These are phyloP conservation scores for Cunninghamia lanceolata DNA, from an alignment of 75 land plant genomes.

Conservation along the genomic window DNA sequence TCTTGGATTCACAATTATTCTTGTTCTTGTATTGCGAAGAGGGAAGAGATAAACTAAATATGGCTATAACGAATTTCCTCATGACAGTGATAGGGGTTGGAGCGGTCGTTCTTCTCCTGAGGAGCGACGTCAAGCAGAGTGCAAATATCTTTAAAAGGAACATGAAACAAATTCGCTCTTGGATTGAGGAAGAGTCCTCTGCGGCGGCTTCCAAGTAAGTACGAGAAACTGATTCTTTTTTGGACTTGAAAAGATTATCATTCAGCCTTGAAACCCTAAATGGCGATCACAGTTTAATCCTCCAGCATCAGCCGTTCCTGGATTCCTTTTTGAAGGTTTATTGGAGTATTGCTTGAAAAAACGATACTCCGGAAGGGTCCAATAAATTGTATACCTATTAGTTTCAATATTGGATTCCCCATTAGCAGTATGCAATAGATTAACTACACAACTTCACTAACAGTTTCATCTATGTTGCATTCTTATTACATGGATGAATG, in stretches of 20 bases:
- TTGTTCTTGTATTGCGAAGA: not conserved
- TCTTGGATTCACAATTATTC: no score
- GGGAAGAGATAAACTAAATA: constrained; percentile 13
- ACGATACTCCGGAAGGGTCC: no score
- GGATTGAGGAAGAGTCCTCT: constrained; percentile 85
- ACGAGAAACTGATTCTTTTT: not conserved
- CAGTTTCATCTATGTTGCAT: not conserved
- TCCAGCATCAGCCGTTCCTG: not conserved
- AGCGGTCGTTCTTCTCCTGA: constrained; percentile 62
- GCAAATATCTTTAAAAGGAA: constrained; percentile 72
- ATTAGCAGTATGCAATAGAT: not conserved
- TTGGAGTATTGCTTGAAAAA: no score
- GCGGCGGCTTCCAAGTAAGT: constrained; percentile 66
- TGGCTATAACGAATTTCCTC: constrained; percentile 85
- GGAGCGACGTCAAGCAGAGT: constrained; percentile 78
- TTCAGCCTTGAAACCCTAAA: no score
- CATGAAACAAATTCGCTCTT: constrained; percentile 71
- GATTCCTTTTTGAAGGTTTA: not conserved
- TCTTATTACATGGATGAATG: no score
- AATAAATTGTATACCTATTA: not conserved
- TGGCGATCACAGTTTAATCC: not conserved
- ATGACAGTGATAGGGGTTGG: constrained; percentile 80
- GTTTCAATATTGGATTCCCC: not conserved
- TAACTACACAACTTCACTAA: not conserved
- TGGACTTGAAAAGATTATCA: no score